Base-by-base conservation (phyloP, 495 filamentous ascomycete genomes). In the Xylaria grammica region DNA sequence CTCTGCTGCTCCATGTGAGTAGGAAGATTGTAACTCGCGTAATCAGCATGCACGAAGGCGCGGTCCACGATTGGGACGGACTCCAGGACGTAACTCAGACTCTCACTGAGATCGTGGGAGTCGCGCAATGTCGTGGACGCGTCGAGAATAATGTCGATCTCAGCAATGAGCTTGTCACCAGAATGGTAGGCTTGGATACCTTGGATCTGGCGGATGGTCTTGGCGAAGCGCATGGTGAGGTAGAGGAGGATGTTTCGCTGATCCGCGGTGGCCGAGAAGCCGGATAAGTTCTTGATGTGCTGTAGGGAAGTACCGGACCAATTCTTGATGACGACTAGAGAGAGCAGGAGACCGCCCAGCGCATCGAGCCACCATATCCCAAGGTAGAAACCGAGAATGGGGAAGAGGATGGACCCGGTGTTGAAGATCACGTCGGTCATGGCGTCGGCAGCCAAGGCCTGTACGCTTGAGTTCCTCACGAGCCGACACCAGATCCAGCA, bases 221-320 rank as follows among this genome's bases (percentile, higher is more conserved):
- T 91, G 22, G 93, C 94, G 70, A 97, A 97, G 1, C 94, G 87
- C 93, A 97, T 97, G 1, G 92, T 94, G 63, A 96, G 83, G 77
- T 97, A 97, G 0, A 97, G 81, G 8, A 97, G 78, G 20, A 97
- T 85, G 69, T 94, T 97, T 38, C 92, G 85, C 67, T 97, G 90
- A 56, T 90, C 89, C 0, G 91, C 86, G 0, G 88, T 86, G 27
- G 92, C 92, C 0, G 92, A 90, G 34, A 89, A 91, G 3, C 94
- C 94, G 0, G 90, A 90, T 17, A 97, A 83, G 55, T 95, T 90
- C 57, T 85, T 83, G 73, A 97, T 96, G 65, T 97, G 93, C 24
- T 89, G 87, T 20, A 80, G 74, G 0, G 89, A 90, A 0, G 92
- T 95, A 24, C 78, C 76, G 2, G 87, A 86, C 94, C 94, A 97